Evolutionary conservation across 768 basidiomycete species (phyloP).

Genomic region (Atractiella rhizophila): DNA sequence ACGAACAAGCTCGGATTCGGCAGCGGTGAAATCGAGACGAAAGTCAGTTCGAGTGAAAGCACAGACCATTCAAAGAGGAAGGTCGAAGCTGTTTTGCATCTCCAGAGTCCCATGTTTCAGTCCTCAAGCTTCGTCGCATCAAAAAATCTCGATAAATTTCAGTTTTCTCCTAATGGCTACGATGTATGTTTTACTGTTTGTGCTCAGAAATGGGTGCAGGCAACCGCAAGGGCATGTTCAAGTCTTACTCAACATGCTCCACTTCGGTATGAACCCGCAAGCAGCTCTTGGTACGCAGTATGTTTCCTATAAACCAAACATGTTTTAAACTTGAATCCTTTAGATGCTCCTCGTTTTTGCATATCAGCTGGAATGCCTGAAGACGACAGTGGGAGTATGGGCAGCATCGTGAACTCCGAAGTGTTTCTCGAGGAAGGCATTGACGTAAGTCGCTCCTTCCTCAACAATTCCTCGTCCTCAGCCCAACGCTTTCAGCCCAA

Average conservation of each 20-base stretch:
- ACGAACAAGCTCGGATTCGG: no score
- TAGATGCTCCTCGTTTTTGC: slow-evolving; percentile 88
- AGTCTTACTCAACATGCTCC: slow-evolving; percentile 43
- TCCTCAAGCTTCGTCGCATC: no score
- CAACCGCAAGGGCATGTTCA: slow-evolving; percentile 93
- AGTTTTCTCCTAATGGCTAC: no score
- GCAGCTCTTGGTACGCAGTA: neutral
- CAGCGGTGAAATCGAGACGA: no score
- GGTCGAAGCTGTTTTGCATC: no score
- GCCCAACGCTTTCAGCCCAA: slow-evolving; percentile 25
- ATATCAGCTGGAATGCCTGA: slow-evolving; percentile 64
- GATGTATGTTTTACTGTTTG: neutral
- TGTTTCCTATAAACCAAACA: slow-evolving; percentile 31
- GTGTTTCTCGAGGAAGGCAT: slow-evolving; percentile 70
- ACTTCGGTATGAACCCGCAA: neutral
- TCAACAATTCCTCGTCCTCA: neutral
- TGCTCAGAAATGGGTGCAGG: slow-evolving; percentile 2
- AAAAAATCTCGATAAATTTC: no score
- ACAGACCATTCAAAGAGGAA: no score
- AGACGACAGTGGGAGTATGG: slow-evolving; percentile 14
- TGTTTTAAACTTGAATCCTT: slow-evolving; percentile 64
- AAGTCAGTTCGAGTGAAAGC: no score
- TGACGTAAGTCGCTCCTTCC: slow-evolving; percentile 1
- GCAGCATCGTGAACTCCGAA: slow-evolving; percentile 51
- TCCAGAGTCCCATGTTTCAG: no score